Evolutionary conservation across 1,284 basidiomycete genomes (phyloP), one percentile per base, ranked within the genome.

Genomic region (Coniferiporia weirii): DNA sequence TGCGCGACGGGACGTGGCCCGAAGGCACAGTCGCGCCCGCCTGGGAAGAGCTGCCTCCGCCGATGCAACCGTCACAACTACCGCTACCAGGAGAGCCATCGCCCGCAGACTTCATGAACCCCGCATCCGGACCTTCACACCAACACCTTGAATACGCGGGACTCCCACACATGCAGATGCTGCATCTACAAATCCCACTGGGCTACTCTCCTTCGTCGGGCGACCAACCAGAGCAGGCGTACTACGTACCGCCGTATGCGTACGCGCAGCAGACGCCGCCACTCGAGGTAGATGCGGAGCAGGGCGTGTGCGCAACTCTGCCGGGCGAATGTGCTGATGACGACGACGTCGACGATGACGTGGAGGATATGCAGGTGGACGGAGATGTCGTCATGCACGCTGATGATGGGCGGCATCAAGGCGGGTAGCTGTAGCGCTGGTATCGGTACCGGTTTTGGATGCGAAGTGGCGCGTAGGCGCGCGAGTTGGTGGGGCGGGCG

Each of bases 1-100:
- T 87, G 54, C 80, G 81, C 55, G 88, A 91, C 61, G 76, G 81
- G 45, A 89, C 85, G 45, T 91, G 88, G 89, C 89, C 88, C 15
- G 71, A 72, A 54, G 83, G 79, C 19, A 75, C 78, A 32, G 69
- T 75, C 9, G 82, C 73, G 15, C 82, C 80, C 17, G n/a, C 49
- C n/a, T 61, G 57, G 57, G 57, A 62, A n/a, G 51, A 57, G 32
- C 44, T 46, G 57, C 35, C 17, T 43, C 52, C 15, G 57, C 57
- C 17, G 32, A 32, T 48, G 34, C 27, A 27, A 5, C 27, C 2
- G 27, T 27, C 27, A 27, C 27, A 27, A 5, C 3, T 27, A 27
- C 27, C 27, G 27, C 27, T 27, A 27, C 27, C 27, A 27, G 27
- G 27, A 27, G 27, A 27, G 27, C 27, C 40, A 43, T n/a, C 40